These are phyloP conservation scores for Botrytis elliptica DNA, from an alignment of 2,329 filamentous ascomycete species.

Conservation along the genomic window DNA sequence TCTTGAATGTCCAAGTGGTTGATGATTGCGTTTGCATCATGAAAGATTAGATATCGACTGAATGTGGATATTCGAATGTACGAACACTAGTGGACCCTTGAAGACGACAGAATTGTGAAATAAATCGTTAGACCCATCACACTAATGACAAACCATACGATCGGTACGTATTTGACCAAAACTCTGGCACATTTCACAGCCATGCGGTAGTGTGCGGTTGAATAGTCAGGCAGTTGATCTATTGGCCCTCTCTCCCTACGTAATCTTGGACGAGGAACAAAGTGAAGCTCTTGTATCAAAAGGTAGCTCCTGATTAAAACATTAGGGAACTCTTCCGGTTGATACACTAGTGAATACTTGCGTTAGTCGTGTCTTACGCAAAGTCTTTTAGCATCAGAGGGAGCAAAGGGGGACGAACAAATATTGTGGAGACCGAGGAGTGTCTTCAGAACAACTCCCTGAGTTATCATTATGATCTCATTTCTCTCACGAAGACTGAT, in stretches of 20 bases:
- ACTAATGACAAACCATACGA: not conserved
- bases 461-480: not conserved
- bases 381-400: not conserved
- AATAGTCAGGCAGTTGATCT: not conserved
- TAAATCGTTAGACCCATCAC: not conserved
- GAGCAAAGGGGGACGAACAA: not conserved
- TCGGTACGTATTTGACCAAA: not conserved
- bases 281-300: not conserved
- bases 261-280: not conserved
- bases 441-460: not conserved
- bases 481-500: constrained; percentile 1
- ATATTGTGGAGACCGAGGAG: not conserved
- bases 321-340: not conserved
- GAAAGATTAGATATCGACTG: no score
- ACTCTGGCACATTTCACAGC: not conserved
- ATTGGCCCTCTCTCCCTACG: not conserved
- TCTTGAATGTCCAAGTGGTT: not conserved
- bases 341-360: not conserved
- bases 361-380: not conserved
- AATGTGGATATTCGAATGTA: no score
- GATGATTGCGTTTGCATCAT: not conserved
- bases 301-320: not conserved
- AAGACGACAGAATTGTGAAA: not conserved
- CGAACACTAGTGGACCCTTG: no score
- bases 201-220: not conserved